Conservation (phyloP, 257 asterid genomes). For the Ehretia macrophylla region DNA sequence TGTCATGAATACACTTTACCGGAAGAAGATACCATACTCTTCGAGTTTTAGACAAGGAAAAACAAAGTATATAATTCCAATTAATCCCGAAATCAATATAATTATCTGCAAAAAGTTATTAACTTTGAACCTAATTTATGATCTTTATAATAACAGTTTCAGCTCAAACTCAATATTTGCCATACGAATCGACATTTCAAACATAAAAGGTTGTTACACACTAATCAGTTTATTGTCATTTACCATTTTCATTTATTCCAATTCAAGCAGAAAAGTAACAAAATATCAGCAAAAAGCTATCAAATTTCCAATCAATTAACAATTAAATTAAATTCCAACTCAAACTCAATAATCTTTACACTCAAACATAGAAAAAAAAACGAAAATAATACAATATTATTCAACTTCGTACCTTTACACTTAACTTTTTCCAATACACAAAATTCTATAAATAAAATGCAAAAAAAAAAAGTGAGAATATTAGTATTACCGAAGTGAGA, state of each 20-base stretch:
- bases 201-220: no score
- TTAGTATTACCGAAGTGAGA: conserved; percentile 76
- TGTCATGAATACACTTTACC: background rate
- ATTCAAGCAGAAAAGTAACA: background rate
- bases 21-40: background rate
- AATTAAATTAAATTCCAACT: background rate
- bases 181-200: no score
- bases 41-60: no score
- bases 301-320: background rate
- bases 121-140: no score
- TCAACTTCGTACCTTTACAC: background rate
- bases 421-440: background rate
- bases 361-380: background rate
- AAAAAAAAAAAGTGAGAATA: background rate
- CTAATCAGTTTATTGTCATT: no score
- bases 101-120: no score
- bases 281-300: background rate
- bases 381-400: no score
- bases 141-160: no score
- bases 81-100: no score
- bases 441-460: no score
- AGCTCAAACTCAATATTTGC: no score
- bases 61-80: no score
- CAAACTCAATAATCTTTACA: background rate
- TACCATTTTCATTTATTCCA: background rate